Conservation (phyloP, 805 yeast genomes). For the Danielia oregonensis region DNA sequence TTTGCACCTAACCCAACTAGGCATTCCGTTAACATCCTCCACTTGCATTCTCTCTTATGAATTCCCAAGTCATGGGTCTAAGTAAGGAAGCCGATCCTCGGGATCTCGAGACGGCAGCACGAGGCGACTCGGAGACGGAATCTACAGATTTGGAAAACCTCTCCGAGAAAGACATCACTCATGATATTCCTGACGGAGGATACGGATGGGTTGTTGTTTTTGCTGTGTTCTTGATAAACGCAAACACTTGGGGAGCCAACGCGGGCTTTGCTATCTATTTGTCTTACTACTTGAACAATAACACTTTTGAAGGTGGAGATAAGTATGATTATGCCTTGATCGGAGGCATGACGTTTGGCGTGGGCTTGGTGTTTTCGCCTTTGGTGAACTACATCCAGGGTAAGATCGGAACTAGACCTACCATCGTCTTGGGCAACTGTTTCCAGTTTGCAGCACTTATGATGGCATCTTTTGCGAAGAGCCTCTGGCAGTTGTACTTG, state of each 20-base stretch:
- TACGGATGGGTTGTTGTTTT: constrained; percentile 63
- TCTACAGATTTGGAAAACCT: not conserved
- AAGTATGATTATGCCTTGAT: constrained; percentile 60
- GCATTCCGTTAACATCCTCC: too few species aligned
- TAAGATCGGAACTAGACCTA: constrained; percentile 38
- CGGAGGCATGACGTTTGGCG: constrained; percentile 61
- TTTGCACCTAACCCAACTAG: too few species aligned
- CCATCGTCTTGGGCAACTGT: constrained; percentile 47
- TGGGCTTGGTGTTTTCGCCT: constrained; percentile 62
- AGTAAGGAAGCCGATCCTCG: too few species aligned
- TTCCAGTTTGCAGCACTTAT: constrained; percentile 53
- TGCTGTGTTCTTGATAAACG: constrained; percentile 48
- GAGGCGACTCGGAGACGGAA: not conserved
- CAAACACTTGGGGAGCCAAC: constrained; percentile 73
- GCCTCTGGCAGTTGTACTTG: constrained; percentile 61
- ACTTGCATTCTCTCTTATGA: too few species aligned
- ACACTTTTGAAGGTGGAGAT: constrained; percentile 49
- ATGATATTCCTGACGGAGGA: constrained; percentile 50
- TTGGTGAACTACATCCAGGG: constrained; percentile 49
- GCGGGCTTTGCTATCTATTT: constrained; percentile 63
- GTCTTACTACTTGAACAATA: constrained; percentile 49
- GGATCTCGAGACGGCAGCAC: not conserved
- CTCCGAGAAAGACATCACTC: not conserved
- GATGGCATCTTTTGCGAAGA: constrained; percentile 56
- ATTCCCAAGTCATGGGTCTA: too few species aligned